Percentiles rank a stretch among this genome's conserved stretches.
phyloP scores from a whole-genome alignment of 768 basidiomycete genomes.

The Tylopilus sp. region DNA sequence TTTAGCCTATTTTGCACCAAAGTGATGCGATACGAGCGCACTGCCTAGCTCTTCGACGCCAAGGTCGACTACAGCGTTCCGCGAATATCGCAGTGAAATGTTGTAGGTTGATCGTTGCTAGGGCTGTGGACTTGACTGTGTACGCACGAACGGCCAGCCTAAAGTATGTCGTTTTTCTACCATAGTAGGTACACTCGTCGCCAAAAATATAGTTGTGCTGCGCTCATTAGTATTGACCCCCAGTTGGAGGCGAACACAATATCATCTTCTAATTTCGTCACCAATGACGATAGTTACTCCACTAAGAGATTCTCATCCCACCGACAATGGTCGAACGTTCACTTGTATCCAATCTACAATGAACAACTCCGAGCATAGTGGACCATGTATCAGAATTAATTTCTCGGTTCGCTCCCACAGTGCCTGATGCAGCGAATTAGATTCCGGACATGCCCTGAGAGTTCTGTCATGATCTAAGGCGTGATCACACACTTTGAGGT shows the following conservation, averaged over 20 bases:
- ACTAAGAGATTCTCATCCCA: background rate
- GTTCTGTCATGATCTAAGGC: constrained; percentile 15
- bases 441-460: constrained; percentile 12
- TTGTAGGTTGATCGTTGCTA: background rate
- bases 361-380: background rate
- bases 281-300: background rate
- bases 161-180: background rate
- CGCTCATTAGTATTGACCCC: background rate
- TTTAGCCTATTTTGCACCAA: constrained; percentile 17
- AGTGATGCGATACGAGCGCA: background rate
- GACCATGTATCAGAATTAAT: constrained; percentile 16
- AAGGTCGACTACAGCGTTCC: background rate
- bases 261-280: background rate
- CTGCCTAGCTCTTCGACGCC: background rate
- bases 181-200: background rate
- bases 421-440: constrained; percentile 15
- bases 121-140: background rate
- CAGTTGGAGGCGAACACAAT: background rate
- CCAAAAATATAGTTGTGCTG: background rate
- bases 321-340: constrained; percentile 10
- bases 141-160: background rate
- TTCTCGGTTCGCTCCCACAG: constrained; percentile 5
- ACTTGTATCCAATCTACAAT: constrained; percentile 1
- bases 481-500: constrained; percentile 6
- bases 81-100: background rate